Base-by-base conservation (phyloP, 495 filamentous ascomycete species). In the Aspergillus incahuasiensis region DNA sequence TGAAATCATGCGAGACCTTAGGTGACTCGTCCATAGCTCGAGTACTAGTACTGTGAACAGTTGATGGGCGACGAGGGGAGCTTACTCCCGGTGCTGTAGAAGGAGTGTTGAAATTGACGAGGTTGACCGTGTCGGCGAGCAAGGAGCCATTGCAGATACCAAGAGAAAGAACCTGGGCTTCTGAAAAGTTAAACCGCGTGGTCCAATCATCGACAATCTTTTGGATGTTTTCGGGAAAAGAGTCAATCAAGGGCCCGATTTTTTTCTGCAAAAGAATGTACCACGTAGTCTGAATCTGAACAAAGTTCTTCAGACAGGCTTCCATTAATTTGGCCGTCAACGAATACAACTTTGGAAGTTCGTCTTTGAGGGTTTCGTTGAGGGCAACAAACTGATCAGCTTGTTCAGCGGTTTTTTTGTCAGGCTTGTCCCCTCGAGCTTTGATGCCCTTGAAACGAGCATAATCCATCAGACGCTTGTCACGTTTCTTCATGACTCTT, bases 351-450 rank as follows among this genome's bases (percentile, higher is more conserved):
- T 86, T 88, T 11, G 94, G 94, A 22, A 99, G 78, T 62, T 97
- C 92, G 40, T 92, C 86, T 68, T 96, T 97, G 54, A 97, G 74
- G 0, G 91, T 87, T 30, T 96, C 89, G 60, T 97, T 97, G 48
- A 97, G 76, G 7, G 91, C 91, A 48, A 86, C 77, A 65, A 94
- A 97, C 64, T 91, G 86, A 56, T 95, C 89, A 6, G 87, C 89
- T 44, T 88, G 82, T 49, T 95, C 90, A 1, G 79, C 73, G 0
- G 89, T 86, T 62, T 91, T 92, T 65, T 88, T 88, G 63, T 95
- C 91, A 8, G 86, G 77, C 49, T 86, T 89, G 62, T 94, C 89
- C 28, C 88, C 88, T 39, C 85, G 80, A 34, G 89, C 89, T 64
- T 86, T 87, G 42, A 86, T 75, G 19, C 84, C 79, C 63, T 87